Percentiles rank a stretch among this genome's conserved stretches.
These are phyloP conservation scores for Alternaria infectoria DNA, from an alignment of 2,329 filamentous ascomycete genomes.

Conservation along the genomic window DNA sequence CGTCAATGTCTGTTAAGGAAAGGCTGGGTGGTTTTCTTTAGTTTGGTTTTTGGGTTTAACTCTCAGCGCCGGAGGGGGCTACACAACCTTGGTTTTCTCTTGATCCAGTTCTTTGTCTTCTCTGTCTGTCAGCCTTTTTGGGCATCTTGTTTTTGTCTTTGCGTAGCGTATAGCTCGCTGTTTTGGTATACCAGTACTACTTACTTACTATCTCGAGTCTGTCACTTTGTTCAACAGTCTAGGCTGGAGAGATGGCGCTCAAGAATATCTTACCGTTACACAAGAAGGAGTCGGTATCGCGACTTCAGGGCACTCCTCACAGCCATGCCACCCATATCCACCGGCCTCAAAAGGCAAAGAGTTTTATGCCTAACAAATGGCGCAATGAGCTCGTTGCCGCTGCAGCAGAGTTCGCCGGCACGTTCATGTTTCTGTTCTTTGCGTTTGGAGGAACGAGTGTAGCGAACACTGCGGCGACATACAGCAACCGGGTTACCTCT, in stretches of 20 bases:
- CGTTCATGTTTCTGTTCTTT: slow-evolving; percentile 51
- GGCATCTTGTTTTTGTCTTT: not conserved
- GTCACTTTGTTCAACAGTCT: not conserved
- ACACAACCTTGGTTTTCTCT: not conserved
- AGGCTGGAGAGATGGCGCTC: slow-evolving; percentile 7
- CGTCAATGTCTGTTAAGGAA: not conserved
- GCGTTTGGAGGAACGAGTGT: slow-evolving; percentile 49
- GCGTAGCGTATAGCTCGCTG: not conserved
- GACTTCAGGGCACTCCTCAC: not conserved
- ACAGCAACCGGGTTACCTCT: slow-evolving; percentile 25
- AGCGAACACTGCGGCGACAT: slow-evolving; percentile 41
- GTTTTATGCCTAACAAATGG: slow-evolving; percentile 23
- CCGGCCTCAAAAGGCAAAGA: not conserved
- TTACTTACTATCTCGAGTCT: not conserved
- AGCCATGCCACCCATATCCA: not conserved
- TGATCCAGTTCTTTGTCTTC: not conserved
- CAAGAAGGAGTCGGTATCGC: slow-evolving; percentile 2
- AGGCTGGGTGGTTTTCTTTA: not conserved
- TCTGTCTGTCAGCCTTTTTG: not conserved
- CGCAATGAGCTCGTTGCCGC: slow-evolving; percentile 46
- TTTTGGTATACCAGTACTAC: not conserved
- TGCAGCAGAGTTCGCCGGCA: slow-evolving; percentile 47
- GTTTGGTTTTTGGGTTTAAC: not conserved
- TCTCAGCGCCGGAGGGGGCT: not conserved
- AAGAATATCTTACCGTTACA: slow-evolving; percentile 18